Evolutionary conservation across 441 rosid genomes (phyloP).

Genomic region (Eruca vesicaria): DNA sequence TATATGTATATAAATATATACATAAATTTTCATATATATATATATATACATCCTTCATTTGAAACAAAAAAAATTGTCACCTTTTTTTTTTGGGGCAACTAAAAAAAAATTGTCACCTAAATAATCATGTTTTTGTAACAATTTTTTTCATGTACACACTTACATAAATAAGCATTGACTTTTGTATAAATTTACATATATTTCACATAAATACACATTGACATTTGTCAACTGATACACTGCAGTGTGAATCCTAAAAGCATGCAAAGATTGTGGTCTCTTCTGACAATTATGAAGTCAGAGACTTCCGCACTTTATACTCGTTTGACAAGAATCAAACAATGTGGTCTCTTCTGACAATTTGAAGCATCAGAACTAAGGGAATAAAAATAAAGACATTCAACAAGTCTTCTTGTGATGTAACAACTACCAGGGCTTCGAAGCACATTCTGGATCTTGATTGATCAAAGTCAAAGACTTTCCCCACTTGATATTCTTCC

Average conservation of each 20-base stretch:
- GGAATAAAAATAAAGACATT: conserved; percentile 10
- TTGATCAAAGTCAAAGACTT: conserved; percentile 28
- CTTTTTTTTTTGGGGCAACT: too few relatives aligned
- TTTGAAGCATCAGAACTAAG: conserved; percentile 22
- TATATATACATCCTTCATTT: too few relatives aligned
- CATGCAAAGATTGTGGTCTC: conserved; percentile 13
- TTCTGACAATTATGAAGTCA: conserved; percentile 23
- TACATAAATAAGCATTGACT: neutral
- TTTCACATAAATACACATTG: neutral
- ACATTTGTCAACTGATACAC: conserved; percentile 7
- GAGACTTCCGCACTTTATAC: neutral
- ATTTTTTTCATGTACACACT: neutral
- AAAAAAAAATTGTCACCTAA: too few relatives aligned
- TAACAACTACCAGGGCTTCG: conserved; percentile 6
- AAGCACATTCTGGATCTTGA: conserved; percentile 10
- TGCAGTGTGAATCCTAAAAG: conserved; percentile 15
- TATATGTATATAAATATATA: neutral
- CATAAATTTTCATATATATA: neutral
- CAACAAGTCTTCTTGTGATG: conserved; percentile 27
- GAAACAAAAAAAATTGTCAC: too few relatives aligned
- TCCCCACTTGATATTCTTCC: conserved; percentile 1
- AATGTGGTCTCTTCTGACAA: conserved; percentile 18
- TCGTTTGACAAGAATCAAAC: neutral
- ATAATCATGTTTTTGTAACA: too few relatives aligned
- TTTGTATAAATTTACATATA: neutral